These are phyloP conservation scores for Saturnispora halmiae DNA, from an alignment of 805 yeast species.

Conservation along the genomic window DNA sequence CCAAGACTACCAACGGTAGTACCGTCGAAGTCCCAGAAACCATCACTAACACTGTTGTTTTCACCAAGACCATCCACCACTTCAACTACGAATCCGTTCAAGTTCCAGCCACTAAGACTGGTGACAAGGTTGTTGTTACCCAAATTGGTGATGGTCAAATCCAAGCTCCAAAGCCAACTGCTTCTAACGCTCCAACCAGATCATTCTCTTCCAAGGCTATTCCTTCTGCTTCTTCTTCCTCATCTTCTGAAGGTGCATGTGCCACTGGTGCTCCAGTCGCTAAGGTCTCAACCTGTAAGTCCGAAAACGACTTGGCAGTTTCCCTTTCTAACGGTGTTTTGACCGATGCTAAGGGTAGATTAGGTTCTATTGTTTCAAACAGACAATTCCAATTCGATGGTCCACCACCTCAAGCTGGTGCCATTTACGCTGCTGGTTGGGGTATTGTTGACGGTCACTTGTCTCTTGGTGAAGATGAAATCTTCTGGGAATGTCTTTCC, in stretches of 20 bases:
- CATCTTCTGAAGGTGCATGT: slow-evolving; percentile 17
- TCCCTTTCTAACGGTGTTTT: slow-evolving; percentile 34
- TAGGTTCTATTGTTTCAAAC: slow-evolving; percentile 53
- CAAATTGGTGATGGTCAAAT: slow-evolving; percentile 36
- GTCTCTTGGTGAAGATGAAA: slow-evolving; percentile 39
- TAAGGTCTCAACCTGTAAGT: slow-evolving; percentile 27
- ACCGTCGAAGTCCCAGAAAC: slow-evolving; percentile 36
- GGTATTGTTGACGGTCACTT: slow-evolving; percentile 39
- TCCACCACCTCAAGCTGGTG: slow-evolving; percentile 56
- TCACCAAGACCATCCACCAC: slow-evolving; percentile 26
- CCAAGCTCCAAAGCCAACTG: slow-evolving; percentile 31
- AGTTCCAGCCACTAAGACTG: slow-evolving; percentile 16
- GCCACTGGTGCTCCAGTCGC: slow-evolving; percentile 22
- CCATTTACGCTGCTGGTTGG: slow-evolving; percentile 47
- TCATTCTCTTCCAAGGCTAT: slow-evolving; percentile 21
- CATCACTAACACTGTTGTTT: slow-evolving; percentile 19
- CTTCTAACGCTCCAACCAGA: slow-evolving; percentile 31
- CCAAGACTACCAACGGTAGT: slow-evolving; percentile 23
- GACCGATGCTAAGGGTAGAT: slow-evolving; percentile 40
- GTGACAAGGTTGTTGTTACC: slow-evolving; percentile 20
- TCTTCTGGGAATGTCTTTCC: slow-evolving; percentile 46
- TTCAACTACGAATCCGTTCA: slow-evolving; percentile 34
- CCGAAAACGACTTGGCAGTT: slow-evolving; percentile 35
- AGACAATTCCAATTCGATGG: slow-evolving; percentile 61
- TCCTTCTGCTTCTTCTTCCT: slow-evolving; percentile 30